Percentiles rank a stretch among this genome's conserved stretches.
phyloP scores from a whole-genome alignment of 2,329 filamentous ascomycete genomes.

The Fusarium subglutinans region DNA sequence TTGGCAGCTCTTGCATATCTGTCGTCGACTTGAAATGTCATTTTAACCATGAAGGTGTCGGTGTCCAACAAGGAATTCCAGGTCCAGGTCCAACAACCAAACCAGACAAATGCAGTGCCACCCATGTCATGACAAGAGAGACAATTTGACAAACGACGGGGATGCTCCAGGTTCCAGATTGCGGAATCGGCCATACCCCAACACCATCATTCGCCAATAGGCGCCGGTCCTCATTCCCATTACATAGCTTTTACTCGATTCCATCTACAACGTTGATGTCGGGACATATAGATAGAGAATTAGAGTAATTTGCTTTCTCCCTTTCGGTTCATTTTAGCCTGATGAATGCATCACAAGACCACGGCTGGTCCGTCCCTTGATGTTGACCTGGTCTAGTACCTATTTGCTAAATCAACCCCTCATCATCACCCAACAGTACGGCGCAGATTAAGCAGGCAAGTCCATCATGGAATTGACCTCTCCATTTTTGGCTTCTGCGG shows the following conservation, averaged over 20 bases:
- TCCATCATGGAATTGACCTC: neutral
- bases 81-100: neutral
- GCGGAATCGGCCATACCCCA: constrained; percentile 32
- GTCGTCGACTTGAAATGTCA: constrained; percentile 7
- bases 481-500: constrained; percentile 2
- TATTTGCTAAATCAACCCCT: constrained; percentile 39
- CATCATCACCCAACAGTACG: neutral
- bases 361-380: constrained; percentile 37
- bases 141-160: constrained; percentile 9
- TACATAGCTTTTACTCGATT: constrained; percentile 46
- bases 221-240: constrained; percentile 37
- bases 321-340: constrained; percentile 28
- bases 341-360: constrained; percentile 39
- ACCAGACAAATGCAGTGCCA: constrained; percentile 22
- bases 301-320: constrained; percentile 18
- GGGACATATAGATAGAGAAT: constrained; percentile 4
- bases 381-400: constrained; percentile 14
- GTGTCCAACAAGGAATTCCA: neutral
- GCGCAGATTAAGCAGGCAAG: neutral
- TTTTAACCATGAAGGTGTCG: constrained; percentile 6
- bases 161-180: constrained; percentile 28
- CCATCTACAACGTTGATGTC: constrained; percentile 33
- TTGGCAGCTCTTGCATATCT: constrained; percentile 21
- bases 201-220: constrained; percentile 39
- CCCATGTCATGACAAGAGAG: constrained; percentile 29